Percentiles rank a stretch among this genome's conserved stretches.
phyloP scores from a whole-genome alignment of 1,284 basidiomycete genomes.

The Malassezia sp. region DNA sequence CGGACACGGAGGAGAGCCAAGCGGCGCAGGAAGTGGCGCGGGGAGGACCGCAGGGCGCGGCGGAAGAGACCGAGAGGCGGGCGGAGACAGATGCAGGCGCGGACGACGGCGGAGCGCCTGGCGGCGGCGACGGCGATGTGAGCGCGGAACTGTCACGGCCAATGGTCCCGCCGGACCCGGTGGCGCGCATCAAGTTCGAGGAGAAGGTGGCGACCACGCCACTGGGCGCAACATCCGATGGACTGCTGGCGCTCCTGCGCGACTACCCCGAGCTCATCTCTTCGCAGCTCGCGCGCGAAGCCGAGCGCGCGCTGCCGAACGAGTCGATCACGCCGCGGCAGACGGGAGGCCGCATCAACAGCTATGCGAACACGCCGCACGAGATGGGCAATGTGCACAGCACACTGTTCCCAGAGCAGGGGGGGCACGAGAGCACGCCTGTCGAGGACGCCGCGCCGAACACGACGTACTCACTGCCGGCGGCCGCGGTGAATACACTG shows the following conservation, averaged over 20 bases:
- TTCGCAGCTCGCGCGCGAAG: constrained; percentile 32
- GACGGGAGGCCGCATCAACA: neutral
- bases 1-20: too few relatives aligned
- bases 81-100: too few relatives aligned
- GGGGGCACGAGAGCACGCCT: neutral
- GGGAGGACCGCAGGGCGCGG: too few relatives aligned
- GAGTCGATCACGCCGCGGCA: neutral
- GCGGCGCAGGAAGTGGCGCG: too few relatives aligned
- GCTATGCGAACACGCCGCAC: constrained; percentile 4
- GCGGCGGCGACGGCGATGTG: neutral
- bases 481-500: neutral
- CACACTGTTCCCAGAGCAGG: constrained; percentile 13
- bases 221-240: constrained; percentile 22
- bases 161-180: constrained; percentile 1
- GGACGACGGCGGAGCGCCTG: too few relatives aligned
- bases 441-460: neutral
- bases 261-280: constrained; percentile 44
- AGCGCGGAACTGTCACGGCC: constrained; percentile 10
- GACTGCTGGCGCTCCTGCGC: constrained; percentile 39
- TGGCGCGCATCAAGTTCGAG: constrained; percentile 7
- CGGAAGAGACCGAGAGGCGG: too few relatives aligned
- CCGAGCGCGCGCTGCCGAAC: constrained; percentile 16
- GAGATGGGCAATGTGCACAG: constrained; percentile 5
- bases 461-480: constrained; percentile 7
- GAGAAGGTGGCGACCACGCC: constrained; percentile 3